Evolutionary conservation across 352 stramenopile genomes (phyloP), one percentile per base, ranked within the genome.

Genomic region (Phytopythium montanum): DNA sequence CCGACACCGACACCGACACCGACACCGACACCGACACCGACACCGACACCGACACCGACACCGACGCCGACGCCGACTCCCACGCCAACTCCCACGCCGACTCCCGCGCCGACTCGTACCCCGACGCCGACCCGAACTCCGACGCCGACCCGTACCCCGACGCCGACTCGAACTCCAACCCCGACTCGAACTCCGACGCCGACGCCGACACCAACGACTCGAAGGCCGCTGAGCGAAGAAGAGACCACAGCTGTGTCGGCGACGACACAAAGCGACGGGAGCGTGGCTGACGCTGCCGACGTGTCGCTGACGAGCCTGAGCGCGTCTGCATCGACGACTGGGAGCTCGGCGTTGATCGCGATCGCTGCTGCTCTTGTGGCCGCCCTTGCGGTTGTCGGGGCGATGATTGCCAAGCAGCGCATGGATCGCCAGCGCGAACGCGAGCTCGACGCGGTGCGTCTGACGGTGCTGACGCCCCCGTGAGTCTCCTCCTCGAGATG

Each of bases 401-500:
- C 19, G 12, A 10, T 54, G 26, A 26, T 39, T 19, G 48, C 28
- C 3, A 54, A 54, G 48, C 18, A 13, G 48, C 48, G 28, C 28
- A 16, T 54, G 48, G 25, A 12, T 23, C 25, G 29, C 16, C 25
- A 23, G 48, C 48, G 29, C 25, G 25, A 54, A 13, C 48, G 25
- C 5, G 48, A 54, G 21, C 5, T 38, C 3, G 48, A 54, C 8
- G 29, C 26, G 28, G n/a, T 39, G 18, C 21, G 25, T 2, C 28
- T 41, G 26, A 54, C 29, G 28, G 48, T 54, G 25, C 14, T 54
- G 48, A 54, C 48, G 23, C 48, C 48, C 0, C 48, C 48, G 48
- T 54, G 33, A 31, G 23, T 51, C 13, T 45, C n/a, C n/a, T 2
- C 18, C 39, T 3, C 4, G 39, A 25, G 7, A 8, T 23, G 39